These are phyloP conservation scores for Cupressus sempervirens DNA, from an alignment of 75 land plant species.

Conservation along the genomic window DNA sequence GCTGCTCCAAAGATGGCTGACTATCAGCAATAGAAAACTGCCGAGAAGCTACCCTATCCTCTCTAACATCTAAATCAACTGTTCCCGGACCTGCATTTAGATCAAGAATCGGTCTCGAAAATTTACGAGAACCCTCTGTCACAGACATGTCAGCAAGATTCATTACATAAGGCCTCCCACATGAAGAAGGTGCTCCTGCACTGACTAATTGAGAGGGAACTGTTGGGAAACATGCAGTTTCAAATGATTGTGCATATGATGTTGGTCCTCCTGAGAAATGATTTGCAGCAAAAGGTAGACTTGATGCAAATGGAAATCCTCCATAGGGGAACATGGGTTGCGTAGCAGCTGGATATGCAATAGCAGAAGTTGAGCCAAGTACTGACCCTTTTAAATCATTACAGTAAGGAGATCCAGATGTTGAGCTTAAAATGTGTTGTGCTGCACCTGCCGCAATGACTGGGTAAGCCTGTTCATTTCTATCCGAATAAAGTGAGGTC, in stretches of 20 bases:
- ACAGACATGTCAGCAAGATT: conserved; percentile 38
- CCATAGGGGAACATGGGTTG: conserved; percentile 47
- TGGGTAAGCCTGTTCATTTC: conserved; percentile 49
- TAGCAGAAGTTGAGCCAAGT: conserved; percentile 54
- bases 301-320: conserved; percentile 47
- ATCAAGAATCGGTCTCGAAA: conserved; percentile 71
- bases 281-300: conserved; percentile 46
- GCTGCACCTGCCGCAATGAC: conserved; percentile 33
- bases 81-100: conserved; percentile 84
- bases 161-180: conserved; percentile 57
- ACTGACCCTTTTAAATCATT: conserved; percentile 47
- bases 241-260: conserved; percentile 38
- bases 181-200: conserved; percentile 33
- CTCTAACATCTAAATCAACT: conserved; percentile 51
- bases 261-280: conserved; percentile 39
- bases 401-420: conserved; percentile 27
- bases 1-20: conserved; percentile 38
- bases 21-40: conserved; percentile 38
- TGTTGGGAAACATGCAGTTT: conserved; percentile 34
- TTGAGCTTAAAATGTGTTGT: conserved; percentile 29
- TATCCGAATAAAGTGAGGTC: conserved; percentile 55
- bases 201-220: conserved; percentile 47
- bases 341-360: conserved; percentile 40
- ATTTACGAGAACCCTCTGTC: conserved; percentile 28
- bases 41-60: conserved; percentile 38